phyloP scores from a whole-genome alignment of 768 basidiomycete genomes.

The Pulveroboletus sp. region DNA sequence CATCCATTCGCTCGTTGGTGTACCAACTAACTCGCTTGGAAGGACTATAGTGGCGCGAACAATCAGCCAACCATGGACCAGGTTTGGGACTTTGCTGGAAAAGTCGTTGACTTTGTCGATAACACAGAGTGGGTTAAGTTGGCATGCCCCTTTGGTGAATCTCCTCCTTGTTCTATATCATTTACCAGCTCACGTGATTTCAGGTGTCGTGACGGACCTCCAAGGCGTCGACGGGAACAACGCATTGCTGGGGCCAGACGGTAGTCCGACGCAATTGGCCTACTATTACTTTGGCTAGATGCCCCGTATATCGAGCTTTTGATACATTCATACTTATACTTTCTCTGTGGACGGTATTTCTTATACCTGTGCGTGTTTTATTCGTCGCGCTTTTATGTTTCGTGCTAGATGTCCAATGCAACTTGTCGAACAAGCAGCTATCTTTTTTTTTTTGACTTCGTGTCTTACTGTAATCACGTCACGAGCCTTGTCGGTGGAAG shows the following conservation, averaged over 20 bases:
- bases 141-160: slow-evolving; percentile 61
- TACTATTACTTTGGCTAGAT: slow-evolving; percentile 37
- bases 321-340: slow-evolving; percentile 17
- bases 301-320: neutral
- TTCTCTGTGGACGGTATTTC: slow-evolving; percentile 9
- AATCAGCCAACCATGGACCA: slow-evolving; percentile 34
- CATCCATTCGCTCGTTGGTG: neutral
- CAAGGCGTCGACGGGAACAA: slow-evolving; percentile 50
- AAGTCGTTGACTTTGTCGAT: slow-evolving; percentile 41
- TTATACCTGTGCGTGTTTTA: neutral
- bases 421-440: slow-evolving; percentile 23
- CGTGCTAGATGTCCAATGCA: slow-evolving; percentile 20
- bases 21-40: slow-evolving; percentile 2
- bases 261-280: slow-evolving; percentile 48
- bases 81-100: slow-evolving; percentile 43
- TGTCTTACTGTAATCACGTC: neutral
- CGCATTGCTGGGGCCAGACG: slow-evolving; percentile 27
- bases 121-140: slow-evolving; percentile 27
- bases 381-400: slow-evolving; percentile 13
- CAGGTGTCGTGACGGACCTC: slow-evolving; percentile 51
- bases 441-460: neutral
- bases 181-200: slow-evolving; percentile 6
- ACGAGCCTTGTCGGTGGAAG: neutral
- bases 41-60: slow-evolving; percentile 50
- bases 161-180: neutral